Evolutionary conservation across 2,329 filamentous ascomycete species (phyloP), one percentile per base, ranked within the genome.

Genomic region (Mycocentrospora acerina): DNA sequence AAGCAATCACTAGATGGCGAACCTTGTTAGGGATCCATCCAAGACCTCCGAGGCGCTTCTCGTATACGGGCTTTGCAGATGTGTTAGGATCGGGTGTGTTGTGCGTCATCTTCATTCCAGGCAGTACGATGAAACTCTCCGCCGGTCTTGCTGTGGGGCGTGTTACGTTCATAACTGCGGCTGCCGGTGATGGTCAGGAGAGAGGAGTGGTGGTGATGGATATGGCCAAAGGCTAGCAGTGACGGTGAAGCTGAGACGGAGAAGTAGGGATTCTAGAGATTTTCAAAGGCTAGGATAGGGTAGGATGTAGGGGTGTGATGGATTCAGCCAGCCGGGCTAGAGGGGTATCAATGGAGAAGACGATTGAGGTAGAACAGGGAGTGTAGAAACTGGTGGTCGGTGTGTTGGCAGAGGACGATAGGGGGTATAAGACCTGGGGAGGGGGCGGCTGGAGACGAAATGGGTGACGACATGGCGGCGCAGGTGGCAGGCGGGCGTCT

Each of bases 1-100:
- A 71, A 38, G 71, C 69, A 42, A 75, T 62, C 50, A 74, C 55
- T 38, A 75, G 60, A 51, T 73, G 69, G 41, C 64, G 62, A 29
- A 53, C 33, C 37, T 53, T 57, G 49, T 74, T 73, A 4, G 73
- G 70, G 32, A 75, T 58, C 64, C 70, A 73, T 48, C 61, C 58
- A 32, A 70, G 56, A 34, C 64, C 64, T 13, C 60, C 57, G 3
- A 72, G 38, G 14, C 69, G 69, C 29, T 54, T 62, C 52, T 73
- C 70, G 24, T 60, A 6, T 5, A 22, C 19, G 5, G 19, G 19
- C 19, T 22, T 22, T 22, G 19, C 58, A 33, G 48, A 59, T 16
- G 41, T 57, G 18, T 49, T 47, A 19, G 62, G 60, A 31, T 67
- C 60, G 29, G 49, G 53, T 15, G 59, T 64, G 42, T 22, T 22